phyloP scores from a whole-genome alignment of 257 asterid genomes.

The Handroanthus guayacan region DNA sequence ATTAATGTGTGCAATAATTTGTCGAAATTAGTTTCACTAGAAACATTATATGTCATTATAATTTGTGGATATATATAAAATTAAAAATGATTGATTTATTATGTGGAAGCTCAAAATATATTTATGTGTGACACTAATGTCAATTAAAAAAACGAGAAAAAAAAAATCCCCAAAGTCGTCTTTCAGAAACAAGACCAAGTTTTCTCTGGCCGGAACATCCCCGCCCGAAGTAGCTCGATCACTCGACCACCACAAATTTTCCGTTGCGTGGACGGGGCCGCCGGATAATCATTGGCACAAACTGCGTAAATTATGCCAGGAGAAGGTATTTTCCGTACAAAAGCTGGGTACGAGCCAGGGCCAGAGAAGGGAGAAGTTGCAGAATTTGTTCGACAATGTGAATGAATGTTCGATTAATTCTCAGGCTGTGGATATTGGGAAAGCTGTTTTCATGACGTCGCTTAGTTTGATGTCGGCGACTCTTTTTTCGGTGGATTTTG shows the following conservation, averaged over 20 bases:
- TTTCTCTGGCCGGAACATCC: not conserved
- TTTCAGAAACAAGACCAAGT: constrained; percentile 10
- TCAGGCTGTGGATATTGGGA: no score
- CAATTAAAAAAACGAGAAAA: no score
- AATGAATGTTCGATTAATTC: not conserved
- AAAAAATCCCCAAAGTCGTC: not conserved
- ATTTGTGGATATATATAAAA: no score
- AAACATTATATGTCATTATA: no score
- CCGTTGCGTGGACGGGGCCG: not conserved
- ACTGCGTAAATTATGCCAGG: not conserved
- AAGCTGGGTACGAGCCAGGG: not conserved
- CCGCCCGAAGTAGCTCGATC: not conserved
- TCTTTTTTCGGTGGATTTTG: no score
- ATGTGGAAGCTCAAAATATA: no score
- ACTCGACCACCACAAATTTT: not conserved
- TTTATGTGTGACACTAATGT: no score
- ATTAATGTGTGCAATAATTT: no score
- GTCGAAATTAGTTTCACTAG: no score
- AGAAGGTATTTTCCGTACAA: not conserved
- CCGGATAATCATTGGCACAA: not conserved
- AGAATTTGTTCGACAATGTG: not conserved
- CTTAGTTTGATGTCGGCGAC: no score
- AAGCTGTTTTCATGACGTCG: no score
- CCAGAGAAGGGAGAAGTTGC: not conserved
- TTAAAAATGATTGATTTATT: no score